Evolutionary conservation across 805 yeast genomes (phyloP).

Genomic region (Lachancea sp.): DNA sequence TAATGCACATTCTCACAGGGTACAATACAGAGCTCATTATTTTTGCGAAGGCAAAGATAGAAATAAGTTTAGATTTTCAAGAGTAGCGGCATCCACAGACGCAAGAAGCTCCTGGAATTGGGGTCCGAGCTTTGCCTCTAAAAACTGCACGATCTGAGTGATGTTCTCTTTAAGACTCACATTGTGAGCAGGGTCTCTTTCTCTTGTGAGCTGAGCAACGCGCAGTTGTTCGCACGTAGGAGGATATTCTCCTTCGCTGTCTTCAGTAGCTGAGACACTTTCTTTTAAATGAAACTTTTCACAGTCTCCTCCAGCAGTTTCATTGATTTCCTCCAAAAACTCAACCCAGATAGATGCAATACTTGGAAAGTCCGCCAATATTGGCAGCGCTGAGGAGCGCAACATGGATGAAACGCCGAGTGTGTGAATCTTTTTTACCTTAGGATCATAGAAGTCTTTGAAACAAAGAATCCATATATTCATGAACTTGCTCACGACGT

Average conservation of each 20-base stretch:
- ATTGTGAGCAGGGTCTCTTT: conserved; percentile 47
- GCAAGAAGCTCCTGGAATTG: conserved; percentile 21
- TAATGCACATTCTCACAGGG: not conserved
- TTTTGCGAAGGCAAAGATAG: conserved; percentile 13
- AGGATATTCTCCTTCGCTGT: conserved; percentile 23
- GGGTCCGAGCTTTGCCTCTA: conserved; percentile 24
- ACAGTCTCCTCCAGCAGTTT: conserved; percentile 50
- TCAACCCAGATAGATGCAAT: conserved; percentile 41
- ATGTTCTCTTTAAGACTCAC: conserved; percentile 45
- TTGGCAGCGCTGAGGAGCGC: conserved; percentile 31
- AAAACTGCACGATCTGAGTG: conserved; percentile 24
- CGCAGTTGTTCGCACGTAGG: conserved; percentile 40
- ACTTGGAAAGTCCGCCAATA: conserved; percentile 29
- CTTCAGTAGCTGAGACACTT: conserved; percentile 20
- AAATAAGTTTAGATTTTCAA: conserved; percentile 27
- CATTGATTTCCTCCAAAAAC: conserved; percentile 71
- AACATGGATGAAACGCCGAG: conserved; percentile 54
- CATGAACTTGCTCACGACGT: conserved; percentile 26
- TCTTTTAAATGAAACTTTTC: conserved; percentile 44
- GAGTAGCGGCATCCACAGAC: conserved; percentile 17
- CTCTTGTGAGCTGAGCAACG: conserved; percentile 33
- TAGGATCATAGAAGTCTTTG: conserved; percentile 62
- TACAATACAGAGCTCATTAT: not conserved
- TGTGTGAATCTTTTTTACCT: conserved; percentile 61
- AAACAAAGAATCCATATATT: conserved; percentile 41